Percentiles rank a stretch among this genome's conserved stretches.
Evolutionary conservation across 306 rosid species (phyloP).

Genomic region (Prunus persica): DNA sequence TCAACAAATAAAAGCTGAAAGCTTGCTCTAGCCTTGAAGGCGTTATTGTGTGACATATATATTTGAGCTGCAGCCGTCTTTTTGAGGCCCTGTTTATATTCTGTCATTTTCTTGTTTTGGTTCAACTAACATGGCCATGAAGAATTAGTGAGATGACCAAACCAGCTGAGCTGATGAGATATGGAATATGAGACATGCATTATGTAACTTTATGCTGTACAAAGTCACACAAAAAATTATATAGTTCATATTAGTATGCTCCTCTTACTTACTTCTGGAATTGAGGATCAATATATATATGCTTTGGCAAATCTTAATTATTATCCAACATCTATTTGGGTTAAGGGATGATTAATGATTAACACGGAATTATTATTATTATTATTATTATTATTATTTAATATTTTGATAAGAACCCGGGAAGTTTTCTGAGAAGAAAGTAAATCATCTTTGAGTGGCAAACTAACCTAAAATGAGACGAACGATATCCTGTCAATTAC

Average conservation of each 20-base stretch:
- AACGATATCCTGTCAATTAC: too few species aligned
- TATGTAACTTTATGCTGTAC: not conserved
- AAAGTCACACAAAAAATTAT: not conserved
- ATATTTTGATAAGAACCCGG: too few species aligned
- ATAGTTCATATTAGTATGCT: not conserved
- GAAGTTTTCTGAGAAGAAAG: too few species aligned
- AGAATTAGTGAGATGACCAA: constrained; percentile 13
- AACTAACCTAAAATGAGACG: too few species aligned
- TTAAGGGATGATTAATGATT: too few species aligned
- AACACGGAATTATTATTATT: too few species aligned
- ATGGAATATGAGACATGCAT: not conserved
- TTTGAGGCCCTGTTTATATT: not conserved
- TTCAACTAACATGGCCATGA: constrained; percentile 11
- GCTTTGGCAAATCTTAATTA: too few species aligned
- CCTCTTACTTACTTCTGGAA: not conserved
- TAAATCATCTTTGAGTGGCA: too few species aligned
- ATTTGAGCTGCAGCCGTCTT: constrained; percentile 2
- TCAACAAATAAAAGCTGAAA: not conserved
- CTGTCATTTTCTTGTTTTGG: not conserved
- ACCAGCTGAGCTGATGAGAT: not conserved
- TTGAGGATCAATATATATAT: not conserved
- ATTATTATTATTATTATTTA: too few species aligned
- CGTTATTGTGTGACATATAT: too few species aligned
- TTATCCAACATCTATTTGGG: too few species aligned
- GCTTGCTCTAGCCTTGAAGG: not conserved